Percentiles rank a stretch among this genome's conserved stretches.
Conservation (phyloP, 1,284 basidiomycete genomes). For the Microbotryum intermedium region DNA sequence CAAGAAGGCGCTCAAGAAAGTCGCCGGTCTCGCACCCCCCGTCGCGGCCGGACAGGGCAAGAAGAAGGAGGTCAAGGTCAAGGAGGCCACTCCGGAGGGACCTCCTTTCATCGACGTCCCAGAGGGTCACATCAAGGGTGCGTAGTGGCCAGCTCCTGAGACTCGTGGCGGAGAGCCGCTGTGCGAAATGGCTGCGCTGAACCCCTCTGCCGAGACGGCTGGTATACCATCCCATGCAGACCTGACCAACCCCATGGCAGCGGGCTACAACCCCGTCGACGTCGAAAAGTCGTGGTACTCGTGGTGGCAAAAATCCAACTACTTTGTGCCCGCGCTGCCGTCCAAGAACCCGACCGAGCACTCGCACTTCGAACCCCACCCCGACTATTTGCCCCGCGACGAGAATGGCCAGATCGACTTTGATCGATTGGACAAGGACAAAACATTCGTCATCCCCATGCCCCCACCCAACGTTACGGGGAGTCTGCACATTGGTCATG, state of each 20-base stretch:
- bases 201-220: background rate
- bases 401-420: conserved; percentile 47
- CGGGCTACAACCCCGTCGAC: conserved; percentile 87
- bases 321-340: conserved; percentile 69
- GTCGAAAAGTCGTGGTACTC: conserved; percentile 97
- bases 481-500: conserved; percentile 92
- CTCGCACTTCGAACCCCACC: conserved; percentile 32
- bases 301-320: conserved; percentile 89
- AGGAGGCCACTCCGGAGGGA: conserved; percentile 20
- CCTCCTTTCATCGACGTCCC: conserved; percentile 21
- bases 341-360: conserved; percentile 27
- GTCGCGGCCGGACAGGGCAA: background rate
- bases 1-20: conserved; percentile 30
- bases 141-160: too few relatives aligned
- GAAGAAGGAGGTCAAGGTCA: conserved; percentile 25
- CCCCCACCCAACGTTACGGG: conserved; percentile 99
- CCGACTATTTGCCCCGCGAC: conserved; percentile 38
- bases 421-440: conserved; percentile 24
- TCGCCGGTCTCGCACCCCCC: background rate
- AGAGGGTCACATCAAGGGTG: conserved; percentile 26
- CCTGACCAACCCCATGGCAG: conserved; percentile 75
- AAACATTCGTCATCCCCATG: conserved; percentile 73
- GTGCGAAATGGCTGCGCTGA: background rate
- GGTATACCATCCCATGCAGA: conserved; percentile 46
- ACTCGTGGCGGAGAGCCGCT: background rate